These are phyloP conservation scores for Lepidium sativum DNA, from an alignment of 345 rosid species.

Conservation along the genomic window DNA sequence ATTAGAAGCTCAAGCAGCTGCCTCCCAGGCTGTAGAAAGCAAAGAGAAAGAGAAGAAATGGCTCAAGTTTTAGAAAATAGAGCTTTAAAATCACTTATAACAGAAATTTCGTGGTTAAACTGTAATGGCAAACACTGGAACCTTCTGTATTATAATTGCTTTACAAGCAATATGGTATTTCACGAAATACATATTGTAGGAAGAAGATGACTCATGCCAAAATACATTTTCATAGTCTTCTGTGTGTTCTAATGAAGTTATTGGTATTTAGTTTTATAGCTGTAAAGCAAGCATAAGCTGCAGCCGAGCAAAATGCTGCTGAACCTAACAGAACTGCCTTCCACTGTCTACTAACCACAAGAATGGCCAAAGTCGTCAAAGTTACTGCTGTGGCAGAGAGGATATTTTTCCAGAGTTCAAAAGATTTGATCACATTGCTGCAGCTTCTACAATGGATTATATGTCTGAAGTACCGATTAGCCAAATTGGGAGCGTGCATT, in stretches of 20 bases:
- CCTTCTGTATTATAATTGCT: slow-evolving; percentile 11
- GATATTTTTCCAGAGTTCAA: slow-evolving; percentile 49
- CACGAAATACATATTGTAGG: background rate
- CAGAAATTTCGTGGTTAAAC: background rate
- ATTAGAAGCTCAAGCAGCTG: slow-evolving; percentile 65
- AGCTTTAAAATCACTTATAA: background rate
- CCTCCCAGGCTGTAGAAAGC: slow-evolving; percentile 52
- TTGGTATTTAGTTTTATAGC: slow-evolving; percentile 67
- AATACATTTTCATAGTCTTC: slow-evolving; percentile 47
- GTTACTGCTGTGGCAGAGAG: slow-evolving; percentile 41
- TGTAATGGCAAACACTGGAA: background rate
- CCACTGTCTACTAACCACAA: slow-evolving; percentile 66
- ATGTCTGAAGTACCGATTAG: slow-evolving; percentile 77
- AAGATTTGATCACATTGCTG: slow-evolving; percentile 47
- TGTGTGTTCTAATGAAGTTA: slow-evolving; percentile 78
- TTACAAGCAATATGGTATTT: slow-evolving; percentile 4
- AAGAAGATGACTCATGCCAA: background rate
- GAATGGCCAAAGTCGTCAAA: slow-evolving; percentile 52
- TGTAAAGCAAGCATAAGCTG: slow-evolving; percentile 52
- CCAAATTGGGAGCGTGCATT: slow-evolving; percentile 75
- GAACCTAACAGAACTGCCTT: slow-evolving; percentile 48
- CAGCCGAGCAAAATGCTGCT: slow-evolving; percentile 50
- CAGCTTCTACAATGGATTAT: slow-evolving; percentile 85
- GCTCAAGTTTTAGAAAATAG: slow-evolving; percentile 61
- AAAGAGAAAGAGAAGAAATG: slow-evolving; percentile 90